phyloP scores from a whole-genome alignment of 2,329 filamentous ascomycete species.

The Colletotrichum tropicicola region DNA sequence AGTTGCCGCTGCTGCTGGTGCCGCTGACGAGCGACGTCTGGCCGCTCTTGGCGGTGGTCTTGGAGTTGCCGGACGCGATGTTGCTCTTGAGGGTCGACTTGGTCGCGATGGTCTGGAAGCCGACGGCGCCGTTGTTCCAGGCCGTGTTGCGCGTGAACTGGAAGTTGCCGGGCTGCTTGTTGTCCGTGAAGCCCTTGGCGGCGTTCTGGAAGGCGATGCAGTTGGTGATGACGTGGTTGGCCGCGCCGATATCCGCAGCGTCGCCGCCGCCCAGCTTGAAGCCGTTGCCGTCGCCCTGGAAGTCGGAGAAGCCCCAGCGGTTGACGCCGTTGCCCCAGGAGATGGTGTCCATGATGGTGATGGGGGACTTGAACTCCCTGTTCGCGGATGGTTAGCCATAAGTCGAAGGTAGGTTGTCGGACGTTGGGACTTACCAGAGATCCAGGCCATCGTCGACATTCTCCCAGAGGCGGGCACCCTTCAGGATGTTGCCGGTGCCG shows the following conservation, averaged over 20 bases:
- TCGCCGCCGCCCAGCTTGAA: constrained; percentile 55
- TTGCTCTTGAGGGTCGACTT: constrained; percentile 47
- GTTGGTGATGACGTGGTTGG: constrained; percentile 54
- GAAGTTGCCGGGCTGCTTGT: constrained; percentile 51
- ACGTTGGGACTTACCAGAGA: constrained; percentile 24
- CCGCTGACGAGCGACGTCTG: constrained; percentile 37
- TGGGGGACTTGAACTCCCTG: constrained; percentile 46
- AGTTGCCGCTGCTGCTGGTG: constrained; percentile 45
- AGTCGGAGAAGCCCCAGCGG: constrained; percentile 51
- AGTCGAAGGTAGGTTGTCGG: neutral
- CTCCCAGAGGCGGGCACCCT: constrained; percentile 56
- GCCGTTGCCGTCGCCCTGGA: constrained; percentile 56
- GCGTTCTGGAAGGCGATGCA: constrained; percentile 53
- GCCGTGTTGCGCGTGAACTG: constrained; percentile 52
- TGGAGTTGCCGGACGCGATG: constrained; percentile 45
- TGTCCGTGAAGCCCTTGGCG: constrained; percentile 56
- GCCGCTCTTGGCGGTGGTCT: constrained; percentile 29
- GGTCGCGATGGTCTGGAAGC: constrained; percentile 47
- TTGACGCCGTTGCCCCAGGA: constrained; percentile 58
- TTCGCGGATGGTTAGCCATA: neutral
- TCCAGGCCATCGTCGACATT: constrained; percentile 57
- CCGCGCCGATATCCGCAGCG: constrained; percentile 44
- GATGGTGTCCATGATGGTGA: constrained; percentile 54
- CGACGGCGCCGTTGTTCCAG: constrained; percentile 53
- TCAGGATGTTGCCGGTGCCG: constrained; percentile 54